Base-by-base conservation (phyloP, 768 basidiomycete species). In the Lactarius quietus region DNA sequence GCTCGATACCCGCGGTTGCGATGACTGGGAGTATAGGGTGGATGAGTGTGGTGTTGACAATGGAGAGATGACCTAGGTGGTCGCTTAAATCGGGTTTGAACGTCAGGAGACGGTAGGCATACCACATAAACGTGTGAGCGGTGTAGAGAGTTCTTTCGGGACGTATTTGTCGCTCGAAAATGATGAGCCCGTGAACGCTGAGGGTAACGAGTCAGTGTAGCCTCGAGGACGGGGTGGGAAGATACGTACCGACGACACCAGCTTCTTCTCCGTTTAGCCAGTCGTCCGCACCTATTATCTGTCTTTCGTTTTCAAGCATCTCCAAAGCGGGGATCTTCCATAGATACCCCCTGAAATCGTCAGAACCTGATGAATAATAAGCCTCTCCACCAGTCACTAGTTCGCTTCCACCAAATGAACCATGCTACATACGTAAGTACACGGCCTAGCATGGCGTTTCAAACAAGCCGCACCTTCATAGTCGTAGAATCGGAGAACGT, bases 261-360 rank as follows among this genome's bases (percentile, higher is more conserved):
- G 66, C 68, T 60, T 73, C 73, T 63, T 74, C 75, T 41, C 65
- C 68, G 18, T 72, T 72, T 18, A 70, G 68, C 86, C 89, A 86
- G 59, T 83, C 78, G 18, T 76, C 74, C 20, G 75, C 65, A 35
- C 75, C 74, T 53, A 90, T 73, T 54, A 81, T 78, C 57, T 74
- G 73, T 51, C 90, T 79, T 65, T 75, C 74, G 29, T 80, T 79
- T 1, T 71, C 64, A 53, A 91, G 78, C 18, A 76, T 75, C 12
- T 69, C 63, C 3, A 81, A 66, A 15, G 81, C 71, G 4, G 92
- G 92, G 39, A 94, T 78, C 68, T 82, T 84, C 92, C 92, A 94
- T 28, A 92, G 73, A 68, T 93, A 93, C 23, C 81, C 84, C 41
- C 86, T 80, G 72, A 93, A 93, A 73, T 93, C 90, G 72, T 94